Evolutionary conservation across 805 yeast species (phyloP), one percentile per base, ranked within the genome.

Genomic region (Zygoascus ofunaensis): DNA sequence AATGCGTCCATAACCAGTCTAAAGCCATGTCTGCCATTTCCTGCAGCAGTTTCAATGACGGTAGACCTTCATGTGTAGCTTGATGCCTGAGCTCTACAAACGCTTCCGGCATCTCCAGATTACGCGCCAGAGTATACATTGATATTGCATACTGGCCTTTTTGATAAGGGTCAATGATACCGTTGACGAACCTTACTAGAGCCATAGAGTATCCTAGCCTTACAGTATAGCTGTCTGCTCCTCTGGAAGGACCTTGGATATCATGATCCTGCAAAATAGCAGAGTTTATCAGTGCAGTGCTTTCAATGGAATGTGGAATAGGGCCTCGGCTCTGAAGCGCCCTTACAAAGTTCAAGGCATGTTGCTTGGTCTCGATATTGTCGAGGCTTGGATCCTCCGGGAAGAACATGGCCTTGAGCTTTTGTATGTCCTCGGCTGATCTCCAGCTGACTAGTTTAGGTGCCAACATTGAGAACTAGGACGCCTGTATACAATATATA

Each of bases 41-140:
- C 33, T 94, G 68, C n/a, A 89, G 66, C 63, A 83, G 70, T 34
- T 73, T 77, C 35, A 86, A 54, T 26, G 82, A 70, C 1, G 97
- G 96, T 21, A 92, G 62, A 15, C 69, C 66, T 55, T 90, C 97
- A 61, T 92, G 98, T 0, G 98, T 90, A 3, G 94, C 89, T 55
- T 77, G 74, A 61, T 92, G 97, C 45, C 98, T 71, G 24, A 87
- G 58, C 56, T 92, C 98, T 0, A 92, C 98, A 61, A 92, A 87
- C 55, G 74, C 74, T 26, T 80, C 70, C 0, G 97, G 95, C 20
- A 92, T 66, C 1, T 76, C 73, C 19, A 85, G 62, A 37, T 73
- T 72, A 43, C 67, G 72, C 0, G 97, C 97, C 20, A 92, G 63
- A 4, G 72, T 70, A 49, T 82, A 82, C 53, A 92, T 64, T 4